phyloP scores from a whole-genome alignment of 805 yeast species.

The Debaryomyces prosopidis region DNA sequence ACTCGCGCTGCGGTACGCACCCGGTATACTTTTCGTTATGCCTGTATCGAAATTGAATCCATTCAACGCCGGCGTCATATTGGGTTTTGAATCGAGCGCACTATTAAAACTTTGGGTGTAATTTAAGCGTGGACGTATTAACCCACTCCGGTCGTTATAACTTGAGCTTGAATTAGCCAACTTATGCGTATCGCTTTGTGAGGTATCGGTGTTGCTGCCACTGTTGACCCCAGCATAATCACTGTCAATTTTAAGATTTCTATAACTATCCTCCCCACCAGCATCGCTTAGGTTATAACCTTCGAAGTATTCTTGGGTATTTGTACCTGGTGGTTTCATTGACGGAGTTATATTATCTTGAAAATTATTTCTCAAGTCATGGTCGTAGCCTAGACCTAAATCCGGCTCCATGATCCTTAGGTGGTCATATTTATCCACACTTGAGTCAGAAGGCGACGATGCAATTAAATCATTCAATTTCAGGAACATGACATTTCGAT shows the following conservation, averaged over 20 bases:
- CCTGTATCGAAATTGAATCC: background rate
- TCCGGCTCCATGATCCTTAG: conserved; percentile 16
- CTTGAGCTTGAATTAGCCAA: background rate
- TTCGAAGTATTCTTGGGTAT: conserved; percentile 14
- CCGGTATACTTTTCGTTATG: background rate
- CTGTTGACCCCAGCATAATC: conserved; percentile 1
- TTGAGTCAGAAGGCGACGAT: conserved; percentile 20
- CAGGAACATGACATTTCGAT: conserved; percentile 7
- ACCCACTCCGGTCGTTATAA: background rate
- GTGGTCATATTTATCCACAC: conserved; percentile 13
- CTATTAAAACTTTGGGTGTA: background rate
- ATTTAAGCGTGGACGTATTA: background rate
- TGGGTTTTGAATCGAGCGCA: background rate
- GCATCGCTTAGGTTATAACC: conserved; percentile 1
- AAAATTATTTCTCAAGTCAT: conserved; percentile 5
- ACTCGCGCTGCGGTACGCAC: background rate
- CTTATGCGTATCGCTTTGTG: background rate
- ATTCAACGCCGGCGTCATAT: background rate
- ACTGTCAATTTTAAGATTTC: background rate
- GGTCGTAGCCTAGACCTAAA: conserved; percentile 10
- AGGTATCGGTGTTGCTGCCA: background rate
- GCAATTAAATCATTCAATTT: conserved; percentile 10
- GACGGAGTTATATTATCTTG: conserved; percentile 27
- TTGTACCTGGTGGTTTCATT: conserved; percentile 31
- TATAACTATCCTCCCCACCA: background rate